These are phyloP conservation scores for Aspergillus nidulans DNA, from an alignment of 495 filamentous ascomycete genomes.

Conservation along the genomic window DNA sequence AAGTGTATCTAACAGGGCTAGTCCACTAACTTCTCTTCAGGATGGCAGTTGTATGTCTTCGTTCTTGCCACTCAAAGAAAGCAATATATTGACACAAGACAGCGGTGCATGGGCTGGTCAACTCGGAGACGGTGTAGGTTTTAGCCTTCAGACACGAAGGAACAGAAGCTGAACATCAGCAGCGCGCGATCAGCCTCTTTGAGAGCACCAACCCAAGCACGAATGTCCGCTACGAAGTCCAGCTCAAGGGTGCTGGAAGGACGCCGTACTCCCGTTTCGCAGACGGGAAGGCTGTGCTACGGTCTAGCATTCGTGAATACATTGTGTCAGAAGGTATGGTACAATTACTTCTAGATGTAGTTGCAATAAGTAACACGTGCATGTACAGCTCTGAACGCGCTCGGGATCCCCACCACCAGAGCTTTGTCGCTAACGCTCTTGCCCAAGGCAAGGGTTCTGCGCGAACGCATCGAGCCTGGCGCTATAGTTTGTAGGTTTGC, in stretches of 20 bases:
- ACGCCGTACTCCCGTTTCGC: slow-evolving; percentile 96
- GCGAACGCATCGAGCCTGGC: slow-evolving; percentile 86
- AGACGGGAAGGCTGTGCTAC: slow-evolving; percentile 91
- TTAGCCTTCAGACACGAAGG: not conserved
- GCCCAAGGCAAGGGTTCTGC: slow-evolving; percentile 64
- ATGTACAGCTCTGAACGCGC: slow-evolving; percentile 60
- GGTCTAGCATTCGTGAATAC: slow-evolving; percentile 90
- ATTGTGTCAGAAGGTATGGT: slow-evolving; percentile 70
- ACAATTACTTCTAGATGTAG: not conserved
- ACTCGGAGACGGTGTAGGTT: slow-evolving; percentile 73
- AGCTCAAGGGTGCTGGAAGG: slow-evolving; percentile 87
- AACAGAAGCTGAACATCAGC: slow-evolving; percentile 7
- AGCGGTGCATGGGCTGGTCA: slow-evolving; percentile 89
- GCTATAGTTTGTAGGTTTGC: slow-evolving; percentile 90
- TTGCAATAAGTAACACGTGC: not conserved
- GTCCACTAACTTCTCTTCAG: slow-evolving; percentile 23
- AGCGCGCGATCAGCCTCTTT: slow-evolving; percentile 86
- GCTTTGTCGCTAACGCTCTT: slow-evolving; percentile 77
- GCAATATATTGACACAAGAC: slow-evolving; percentile 13
- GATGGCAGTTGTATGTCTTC: slow-evolving; percentile 52
- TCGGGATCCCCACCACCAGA: slow-evolving; percentile 80
- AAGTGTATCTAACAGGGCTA: not conserved
- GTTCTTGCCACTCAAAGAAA: not conserved
- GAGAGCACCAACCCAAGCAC: slow-evolving; percentile 78
- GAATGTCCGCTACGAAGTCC: slow-evolving; percentile 73